Percentiles rank a stretch among this genome's conserved stretches.
These are phyloP conservation scores for Aspergillus mulundensis DNA, from an alignment of 495 filamentous ascomycete species.

Conservation along the genomic window DNA sequence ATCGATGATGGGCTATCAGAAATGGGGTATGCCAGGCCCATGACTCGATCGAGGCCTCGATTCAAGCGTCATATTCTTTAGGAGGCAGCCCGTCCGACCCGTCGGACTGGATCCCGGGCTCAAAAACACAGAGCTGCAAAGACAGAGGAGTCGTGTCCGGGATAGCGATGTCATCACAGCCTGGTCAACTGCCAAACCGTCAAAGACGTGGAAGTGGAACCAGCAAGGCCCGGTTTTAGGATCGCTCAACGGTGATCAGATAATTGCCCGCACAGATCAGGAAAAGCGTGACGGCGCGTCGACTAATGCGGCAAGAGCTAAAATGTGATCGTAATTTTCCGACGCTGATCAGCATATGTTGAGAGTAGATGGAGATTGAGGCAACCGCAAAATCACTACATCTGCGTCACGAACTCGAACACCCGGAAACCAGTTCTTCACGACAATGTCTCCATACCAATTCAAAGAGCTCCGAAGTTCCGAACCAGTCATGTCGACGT, in stretches of 20 bases:
- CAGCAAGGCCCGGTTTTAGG: slow-evolving; percentile 11
- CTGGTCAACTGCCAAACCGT: background rate
- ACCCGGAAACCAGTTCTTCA: background rate
- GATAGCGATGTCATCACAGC: background rate
- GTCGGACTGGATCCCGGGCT: too few species aligned
- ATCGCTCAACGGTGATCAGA: slow-evolving; percentile 34
- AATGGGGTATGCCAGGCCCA: background rate
- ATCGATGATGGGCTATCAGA: background rate
- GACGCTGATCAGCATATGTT: slow-evolving; percentile 2
- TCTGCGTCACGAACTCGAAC: background rate
- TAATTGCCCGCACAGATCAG: slow-evolving; percentile 26
- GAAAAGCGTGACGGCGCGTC: slow-evolving; percentile 25
- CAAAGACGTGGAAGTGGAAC: background rate
- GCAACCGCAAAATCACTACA: background rate
- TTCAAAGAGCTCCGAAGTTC: background rate
- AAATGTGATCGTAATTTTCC: slow-evolving; percentile 33
- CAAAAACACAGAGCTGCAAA: background rate
- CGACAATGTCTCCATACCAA: slow-evolving; percentile 1
- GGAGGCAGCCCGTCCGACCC: too few species aligned
- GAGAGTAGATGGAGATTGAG: background rate
- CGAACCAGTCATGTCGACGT: background rate
- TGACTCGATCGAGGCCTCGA: background rate
- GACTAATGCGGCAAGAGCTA: slow-evolving; percentile 32
- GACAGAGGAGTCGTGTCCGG: background rate
- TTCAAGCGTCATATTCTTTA: background rate